Evolutionary conservation across 1,139 yeast genomes (phyloP), one percentile per base, ranked within the genome.

Genomic region (Candida tetrigidarum): DNA sequence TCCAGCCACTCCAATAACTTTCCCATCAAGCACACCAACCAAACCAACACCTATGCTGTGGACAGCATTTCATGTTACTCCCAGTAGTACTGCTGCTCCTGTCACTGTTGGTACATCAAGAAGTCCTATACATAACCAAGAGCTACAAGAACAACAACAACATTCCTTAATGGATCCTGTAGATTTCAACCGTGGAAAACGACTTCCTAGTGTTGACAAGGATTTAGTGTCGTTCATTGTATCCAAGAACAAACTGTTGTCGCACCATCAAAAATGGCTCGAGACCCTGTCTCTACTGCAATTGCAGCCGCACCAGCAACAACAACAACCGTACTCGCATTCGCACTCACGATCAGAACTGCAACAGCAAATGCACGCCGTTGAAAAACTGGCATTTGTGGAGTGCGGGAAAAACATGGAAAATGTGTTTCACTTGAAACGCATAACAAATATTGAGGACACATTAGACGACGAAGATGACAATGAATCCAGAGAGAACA

Each of bases 381-480:
- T n/a, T n/a, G n/a, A n/a, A n/a, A n/a, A n/a, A n/a, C n/a, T n/a
- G n/a, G n/a, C n/a, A n/a, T n/a, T n/a, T n/a, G 19, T 22, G 18
- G n/a, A 15, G 19, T 10, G 15, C 11, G 40, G 19, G 7, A 23
- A 27, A 7, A 15, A 36, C 32, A 15, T 12, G 10, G 26, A 27
- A 12, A 19, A 12, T 37, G 27, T 20, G n/a, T 9, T 20, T 28
- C 19, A 14, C 15, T 29, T 29, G 30, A 29, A 38, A 29, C 30
- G 41, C 41, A 38, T 38, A 38, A 38, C 41, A 38, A 38, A 38
- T 23, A 38, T 38, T 38, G 36, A 38, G 16, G 36, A 38, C 23
- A 38, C 41, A 4, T 16, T 38, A 30, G 41, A 38, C 36, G 41
- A 38, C 3, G 36, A 38, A 5, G 20, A 38, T 5, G 18, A 26